Evolutionary conservation across 2,329 filamentous ascomycete species (phyloP).

Genomic region (Parastagonospora nodorum): DNA sequence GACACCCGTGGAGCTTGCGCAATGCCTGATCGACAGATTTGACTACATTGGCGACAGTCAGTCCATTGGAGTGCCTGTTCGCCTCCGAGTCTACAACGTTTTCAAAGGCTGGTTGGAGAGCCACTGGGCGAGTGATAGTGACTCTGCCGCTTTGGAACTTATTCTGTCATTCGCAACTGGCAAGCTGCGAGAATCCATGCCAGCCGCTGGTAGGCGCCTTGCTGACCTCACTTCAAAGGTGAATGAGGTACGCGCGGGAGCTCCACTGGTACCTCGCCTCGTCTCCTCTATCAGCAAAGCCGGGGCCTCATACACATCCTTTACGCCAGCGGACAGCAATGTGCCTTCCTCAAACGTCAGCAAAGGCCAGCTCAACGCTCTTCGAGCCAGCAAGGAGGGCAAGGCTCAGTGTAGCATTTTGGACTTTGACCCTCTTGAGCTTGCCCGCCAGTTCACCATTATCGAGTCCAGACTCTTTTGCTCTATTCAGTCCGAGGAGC

Average conservation of each 20-base stretch:
- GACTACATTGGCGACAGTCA: constrained; percentile 85
- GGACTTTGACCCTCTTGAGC: constrained; percentile 88
- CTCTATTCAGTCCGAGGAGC: constrained; percentile 87
- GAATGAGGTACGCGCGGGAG: constrained; percentile 67
- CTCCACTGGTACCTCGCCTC: constrained; percentile 75
- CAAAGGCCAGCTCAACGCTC: constrained; percentile 74
- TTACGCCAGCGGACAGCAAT: constrained; percentile 72
- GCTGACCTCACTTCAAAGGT: constrained; percentile 81
- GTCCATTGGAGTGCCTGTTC: constrained; percentile 76
- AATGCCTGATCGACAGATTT: constrained; percentile 86
- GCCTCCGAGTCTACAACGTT: constrained; percentile 90
- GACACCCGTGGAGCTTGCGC: constrained; percentile 76
- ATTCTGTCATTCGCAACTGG: constrained; percentile 81
- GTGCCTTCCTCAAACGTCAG: constrained; percentile 72
- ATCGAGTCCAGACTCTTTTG: constrained; percentile 93
- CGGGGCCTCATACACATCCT: constrained; percentile 70
- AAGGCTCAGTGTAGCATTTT: constrained; percentile 74
- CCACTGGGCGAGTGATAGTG: constrained; percentile 86
- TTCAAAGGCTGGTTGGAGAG: constrained; percentile 98
- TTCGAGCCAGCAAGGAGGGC: constrained; percentile 76
- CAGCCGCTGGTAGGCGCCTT: constrained; percentile 79
- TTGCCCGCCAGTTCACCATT: constrained; percentile 89
- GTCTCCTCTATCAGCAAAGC: constrained; percentile 89
- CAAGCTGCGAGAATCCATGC: constrained; percentile 70
- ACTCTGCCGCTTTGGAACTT: constrained; percentile 73